phyloP scores from a whole-genome alignment of 495 filamentous ascomycete species.

The Talaromyces wortmannii region DNA sequence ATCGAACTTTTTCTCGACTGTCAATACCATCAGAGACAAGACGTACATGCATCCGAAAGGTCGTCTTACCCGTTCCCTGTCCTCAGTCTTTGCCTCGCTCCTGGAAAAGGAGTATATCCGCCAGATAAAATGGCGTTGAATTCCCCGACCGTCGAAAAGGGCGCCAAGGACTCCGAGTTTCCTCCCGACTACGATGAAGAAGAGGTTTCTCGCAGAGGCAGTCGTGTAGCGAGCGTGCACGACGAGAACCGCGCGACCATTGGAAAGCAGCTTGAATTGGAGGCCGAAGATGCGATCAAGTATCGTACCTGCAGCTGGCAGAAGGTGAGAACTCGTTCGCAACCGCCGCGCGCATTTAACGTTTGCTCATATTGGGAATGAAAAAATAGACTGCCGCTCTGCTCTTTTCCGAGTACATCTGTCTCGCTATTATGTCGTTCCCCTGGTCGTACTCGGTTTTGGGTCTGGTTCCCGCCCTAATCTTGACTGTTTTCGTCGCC shows the following conservation, averaged over 20 bases:
- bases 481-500: conserved; percentile 72
- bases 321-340: conserved; percentile 48
- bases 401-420: conserved; percentile 89
- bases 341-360: neutral
- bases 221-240: conserved; percentile 2
- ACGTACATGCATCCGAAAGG: conserved; percentile 33
- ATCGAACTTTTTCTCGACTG: neutral
- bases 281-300: conserved; percentile 73
- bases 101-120: conserved; percentile 31
- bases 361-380: conserved; percentile 1
- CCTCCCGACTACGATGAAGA: conserved; percentile 24
- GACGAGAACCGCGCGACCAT: conserved; percentile 38
- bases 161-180: conserved; percentile 12
- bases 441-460: conserved; percentile 84
- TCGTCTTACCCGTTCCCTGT: conserved; percentile 13
- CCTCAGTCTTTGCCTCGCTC: conserved; percentile 21
- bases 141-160: conserved; percentile 6
- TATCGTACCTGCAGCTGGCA: conserved; percentile 88
- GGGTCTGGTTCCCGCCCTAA: conserved; percentile 79
- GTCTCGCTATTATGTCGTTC: conserved; percentile 90
- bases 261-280: conserved; percentile 69
- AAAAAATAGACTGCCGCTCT: conserved; percentile 64
- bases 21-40: neutral
- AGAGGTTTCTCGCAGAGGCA: conserved; percentile 16
- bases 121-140: conserved; percentile 33